These are phyloP conservation scores for Xylaria nigripes DNA, from an alignment of 495 filamentous ascomycete species.

Conservation along the genomic window DNA sequence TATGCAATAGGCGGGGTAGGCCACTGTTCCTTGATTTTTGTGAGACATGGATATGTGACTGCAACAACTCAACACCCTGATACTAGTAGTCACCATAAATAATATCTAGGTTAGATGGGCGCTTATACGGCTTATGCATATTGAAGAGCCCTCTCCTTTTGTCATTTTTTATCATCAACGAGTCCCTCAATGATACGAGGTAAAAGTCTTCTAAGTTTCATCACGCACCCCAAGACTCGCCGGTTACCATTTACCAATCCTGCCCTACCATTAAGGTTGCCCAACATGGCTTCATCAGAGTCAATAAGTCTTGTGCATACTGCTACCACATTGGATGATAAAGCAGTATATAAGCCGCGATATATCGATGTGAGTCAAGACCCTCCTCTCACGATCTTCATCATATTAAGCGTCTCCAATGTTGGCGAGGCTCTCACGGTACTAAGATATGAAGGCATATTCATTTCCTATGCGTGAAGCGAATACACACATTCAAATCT, in stretches of 20 bases:
- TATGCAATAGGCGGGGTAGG: not conserved
- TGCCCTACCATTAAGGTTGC: not conserved
- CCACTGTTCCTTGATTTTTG: too few species aligned
- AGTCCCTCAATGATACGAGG: constrained; percentile 12
- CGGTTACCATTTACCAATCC: constrained; percentile 1
- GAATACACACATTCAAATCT: not conserved
- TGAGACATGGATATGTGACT: too few species aligned
- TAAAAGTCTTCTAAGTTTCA: not conserved
- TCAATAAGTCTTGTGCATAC: not conserved
- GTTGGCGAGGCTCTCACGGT: not conserved
- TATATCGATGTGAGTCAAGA: constrained; percentile 51
- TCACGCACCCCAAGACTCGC: constrained; percentile 5
- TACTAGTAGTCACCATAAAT: too few species aligned
- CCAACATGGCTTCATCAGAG: constrained; percentile 20
- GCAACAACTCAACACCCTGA: too few species aligned
- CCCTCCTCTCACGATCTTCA: not conserved
- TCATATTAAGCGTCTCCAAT: not conserved
- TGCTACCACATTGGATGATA: not conserved
- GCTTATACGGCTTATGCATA: not conserved
- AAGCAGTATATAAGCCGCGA: constrained; percentile 33
- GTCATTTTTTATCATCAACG: not conserved
- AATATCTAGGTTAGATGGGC: too few species aligned
- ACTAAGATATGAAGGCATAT: not conserved
- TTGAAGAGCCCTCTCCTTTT: not conserved
- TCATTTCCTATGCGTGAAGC: not conserved